Evolutionary conservation across 352 stramenopile species (phyloP), one percentile per base, ranked within the genome.

Genomic region (Bremia lactucae): DNA sequence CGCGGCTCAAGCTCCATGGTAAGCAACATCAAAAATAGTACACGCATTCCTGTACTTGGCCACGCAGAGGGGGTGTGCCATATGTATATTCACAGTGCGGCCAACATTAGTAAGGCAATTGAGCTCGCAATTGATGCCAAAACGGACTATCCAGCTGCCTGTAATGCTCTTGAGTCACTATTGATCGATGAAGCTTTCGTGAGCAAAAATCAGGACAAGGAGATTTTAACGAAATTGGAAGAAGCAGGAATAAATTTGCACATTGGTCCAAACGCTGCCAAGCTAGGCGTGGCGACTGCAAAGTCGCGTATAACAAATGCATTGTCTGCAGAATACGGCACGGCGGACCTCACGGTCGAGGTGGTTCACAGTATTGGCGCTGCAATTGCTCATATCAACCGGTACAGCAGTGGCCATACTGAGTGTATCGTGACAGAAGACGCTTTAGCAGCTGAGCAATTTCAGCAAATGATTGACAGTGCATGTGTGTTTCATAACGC

Each of bases 401-500:
- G 72, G 20, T 83, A 97, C 66, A 96, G 90, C 49, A 97, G 82
- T 54, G 84, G 86, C n/a, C 96, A 99, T 71, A 99, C 96, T 7
- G 96, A 99, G 55, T 72, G 71, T 22, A 98, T 98, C 55, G 82
- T 99, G 14, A 98, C 92, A 23, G 87, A 96, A 37, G 83, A 97
- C 49, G 52, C 70, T 15, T 68, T 61, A 9, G 78, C 64, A 3
- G 95, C 89, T 2, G 48, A 68, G 34, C 45, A 60, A 37, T 89
- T 92, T 48, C 71, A 85, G 49, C 63, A 81, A 41, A 68, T 78
- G 49, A 79, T 98, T 9, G 94, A 98, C 81, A 96, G 87, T 33
- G 95, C 95, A 15, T 98, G 92, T 57, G 95, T 98, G 16, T 98
- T 98, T 73, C 92, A 98, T 72, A 99, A 99, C 59, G 92, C 90